Percentiles rank a stretch among this genome's conserved stretches.
Conservation (phyloP, 1,284 basidiomycete species). For the Moniliophthora roreri region DNA sequence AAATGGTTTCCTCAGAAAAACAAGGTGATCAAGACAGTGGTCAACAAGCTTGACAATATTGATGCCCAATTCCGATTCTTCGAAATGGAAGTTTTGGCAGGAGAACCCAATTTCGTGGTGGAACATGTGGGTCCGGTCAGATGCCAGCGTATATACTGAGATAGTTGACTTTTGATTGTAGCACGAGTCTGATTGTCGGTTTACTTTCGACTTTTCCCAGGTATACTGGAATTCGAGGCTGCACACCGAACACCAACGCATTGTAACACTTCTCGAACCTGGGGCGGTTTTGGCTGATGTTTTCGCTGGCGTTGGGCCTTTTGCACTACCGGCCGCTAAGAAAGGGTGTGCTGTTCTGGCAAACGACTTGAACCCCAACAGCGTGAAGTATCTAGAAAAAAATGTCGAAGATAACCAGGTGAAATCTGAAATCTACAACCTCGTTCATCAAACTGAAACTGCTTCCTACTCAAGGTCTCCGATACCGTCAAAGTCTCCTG, state of each 20-base stretch:
- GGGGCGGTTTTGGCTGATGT: conserved; percentile 87
- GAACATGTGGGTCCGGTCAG: conserved; percentile 64
- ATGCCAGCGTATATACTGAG: no score
- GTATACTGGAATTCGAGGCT: conserved; percentile 99
- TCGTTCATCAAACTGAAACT: conserved; percentile 3
- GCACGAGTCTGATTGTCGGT: conserved; percentile 83
- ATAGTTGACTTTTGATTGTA: conserved; percentile 29
- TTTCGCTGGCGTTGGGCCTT: conserved; percentile 98
- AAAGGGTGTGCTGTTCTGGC: conserved; percentile 87
- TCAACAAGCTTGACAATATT: conserved; percentile 93
- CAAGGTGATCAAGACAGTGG: conserved; percentile 78
- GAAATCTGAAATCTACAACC: conserved; percentile 19
- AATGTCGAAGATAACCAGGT: conserved; percentile 81
- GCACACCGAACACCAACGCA: conserved; percentile 86
- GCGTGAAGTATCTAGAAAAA: conserved; percentile 73
- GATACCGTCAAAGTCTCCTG: conserved; percentile 69
- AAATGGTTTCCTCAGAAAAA: conserved; percentile 70
- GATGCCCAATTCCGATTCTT: conserved; percentile 91
- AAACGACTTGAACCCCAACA: conserved; percentile 94
- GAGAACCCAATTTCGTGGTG: conserved; percentile 83
- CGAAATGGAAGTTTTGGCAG: conserved; percentile 96
- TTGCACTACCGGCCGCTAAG: conserved; percentile 91
- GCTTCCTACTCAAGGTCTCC: conserved; percentile 52
- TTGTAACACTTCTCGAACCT: conserved; percentile 70
- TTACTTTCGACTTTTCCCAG: conserved; percentile 92